A percentile compares a stretch with the other conserved stretches of the same genome.
phyloP scores from a whole-genome alignment of 75 land plant genomes.

The Larix kaempferi region DNA sequence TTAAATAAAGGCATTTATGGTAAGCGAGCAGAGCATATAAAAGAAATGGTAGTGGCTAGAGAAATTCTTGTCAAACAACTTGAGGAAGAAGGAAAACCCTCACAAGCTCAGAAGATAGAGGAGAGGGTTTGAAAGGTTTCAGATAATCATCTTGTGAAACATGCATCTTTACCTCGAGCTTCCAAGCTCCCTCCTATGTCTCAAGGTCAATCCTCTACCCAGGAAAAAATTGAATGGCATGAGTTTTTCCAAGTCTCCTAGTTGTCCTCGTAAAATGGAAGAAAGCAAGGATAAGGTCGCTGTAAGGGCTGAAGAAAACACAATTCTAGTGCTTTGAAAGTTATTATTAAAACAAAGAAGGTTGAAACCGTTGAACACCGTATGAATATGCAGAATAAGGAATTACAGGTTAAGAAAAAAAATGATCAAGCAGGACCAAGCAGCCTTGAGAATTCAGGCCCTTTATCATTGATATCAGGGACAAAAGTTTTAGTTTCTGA shows the following conservation, averaged over 20 bases:
- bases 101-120: not conserved
- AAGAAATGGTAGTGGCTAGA: not conserved
- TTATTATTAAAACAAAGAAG: not conserved
- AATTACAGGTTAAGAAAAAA: not conserved
- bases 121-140: not conserved
- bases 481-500: slow-evolving; percentile 44
- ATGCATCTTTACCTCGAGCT: slow-evolving; percentile 6
- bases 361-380: not conserved
- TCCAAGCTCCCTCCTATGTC: slow-evolving; percentile 55
- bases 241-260: slow-evolving; percentile 27
- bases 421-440: slow-evolving; percentile 14
- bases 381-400: not conserved
- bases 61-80: not conserved
- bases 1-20: not conserved
- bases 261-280: slow-evolving; percentile 15
- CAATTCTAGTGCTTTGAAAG: not conserved
- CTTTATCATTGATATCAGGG: slow-evolving; percentile 41
- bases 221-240: not conserved
- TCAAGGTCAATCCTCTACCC: slow-evolving; percentile 52
- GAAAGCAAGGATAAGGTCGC: not conserved
- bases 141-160: not conserved
- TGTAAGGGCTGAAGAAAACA: not conserved
- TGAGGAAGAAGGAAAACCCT: not conserved
- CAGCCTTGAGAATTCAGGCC: slow-evolving; percentile 17
- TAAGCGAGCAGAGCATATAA: not conserved